A percentile compares a stretch with the other conserved stretches of the same genome.
Conservation (phyloP, 1,139 yeast species). For the Neolecta irregularis region DNA sequence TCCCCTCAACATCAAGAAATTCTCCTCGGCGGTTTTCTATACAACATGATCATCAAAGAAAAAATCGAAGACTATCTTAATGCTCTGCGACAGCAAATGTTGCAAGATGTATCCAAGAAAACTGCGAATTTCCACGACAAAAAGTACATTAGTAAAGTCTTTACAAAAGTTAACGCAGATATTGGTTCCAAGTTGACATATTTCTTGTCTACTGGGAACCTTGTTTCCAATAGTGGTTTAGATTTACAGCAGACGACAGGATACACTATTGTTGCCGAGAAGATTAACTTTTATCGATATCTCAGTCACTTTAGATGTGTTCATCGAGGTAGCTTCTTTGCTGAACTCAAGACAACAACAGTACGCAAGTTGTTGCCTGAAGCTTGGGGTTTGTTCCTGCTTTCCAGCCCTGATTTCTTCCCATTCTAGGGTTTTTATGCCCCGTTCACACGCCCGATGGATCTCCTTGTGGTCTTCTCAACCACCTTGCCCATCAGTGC, state of each 20-base stretch:
- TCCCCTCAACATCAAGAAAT: slow-evolving; percentile 98
- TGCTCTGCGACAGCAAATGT: slow-evolving; percentile 55
- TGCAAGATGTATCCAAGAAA: slow-evolving; percentile 68
- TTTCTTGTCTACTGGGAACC: slow-evolving; percentile 89
- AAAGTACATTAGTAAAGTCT: slow-evolving; percentile 67
- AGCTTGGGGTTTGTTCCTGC: slow-evolving; percentile 57
- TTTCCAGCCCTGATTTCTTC: not conserved
- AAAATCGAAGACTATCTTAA: slow-evolving; percentile 85
- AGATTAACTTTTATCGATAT: slow-evolving; percentile 91
- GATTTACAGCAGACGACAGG: slow-evolving; percentile 98
- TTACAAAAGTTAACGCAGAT: slow-evolving; percentile 71
- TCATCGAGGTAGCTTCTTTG: slow-evolving; percentile 98
- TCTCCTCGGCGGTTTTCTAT: slow-evolving; percentile 83
- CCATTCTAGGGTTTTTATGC: slow-evolving; percentile 45
- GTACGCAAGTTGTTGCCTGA: slow-evolving; percentile 94
- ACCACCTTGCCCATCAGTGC: slow-evolving; percentile 94
- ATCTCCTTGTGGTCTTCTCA: slow-evolving; percentile 94
- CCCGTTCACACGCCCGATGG: slow-evolving; percentile 99
- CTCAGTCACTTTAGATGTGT: slow-evolving; percentile 98
- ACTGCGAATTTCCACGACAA: slow-evolving; percentile 68
- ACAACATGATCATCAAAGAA: slow-evolving; percentile 93
- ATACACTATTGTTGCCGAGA: slow-evolving; percentile 96
- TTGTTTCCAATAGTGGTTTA: slow-evolving; percentile 90
- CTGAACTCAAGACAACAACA: slow-evolving; percentile 92
- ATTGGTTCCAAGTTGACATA: slow-evolving; percentile 90